Percentiles rank a stretch among this genome's conserved stretches.
Evolutionary conservation across 2,329 filamentous ascomycete genomes (phyloP).

Genomic region (Penicillium sp.): DNA sequence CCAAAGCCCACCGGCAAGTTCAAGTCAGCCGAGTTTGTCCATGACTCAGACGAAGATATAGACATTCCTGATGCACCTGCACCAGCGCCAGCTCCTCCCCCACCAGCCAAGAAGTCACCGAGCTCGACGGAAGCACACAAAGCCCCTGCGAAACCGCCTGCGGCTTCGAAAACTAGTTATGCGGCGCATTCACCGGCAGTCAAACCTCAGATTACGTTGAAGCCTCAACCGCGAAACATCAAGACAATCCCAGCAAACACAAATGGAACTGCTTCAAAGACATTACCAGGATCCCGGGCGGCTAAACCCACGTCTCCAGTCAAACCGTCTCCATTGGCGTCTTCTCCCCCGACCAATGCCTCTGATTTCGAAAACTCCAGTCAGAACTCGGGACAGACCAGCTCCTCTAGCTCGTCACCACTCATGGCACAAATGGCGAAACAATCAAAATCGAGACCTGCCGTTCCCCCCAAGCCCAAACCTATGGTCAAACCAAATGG

Average conservation of each 20-base stretch:
- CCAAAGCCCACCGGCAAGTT: constrained; percentile 43
- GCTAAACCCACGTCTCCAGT: constrained; percentile 50
- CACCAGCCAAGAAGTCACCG: constrained; percentile 10
- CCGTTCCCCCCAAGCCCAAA: constrained; percentile 2
- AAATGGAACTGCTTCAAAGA: constrained; percentile 34
- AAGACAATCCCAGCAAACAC: constrained; percentile 19
- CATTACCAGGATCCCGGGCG: constrained; percentile 33
- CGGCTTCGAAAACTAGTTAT: constrained; percentile 7
- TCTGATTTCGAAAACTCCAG: constrained; percentile 52
- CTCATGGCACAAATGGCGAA: constrained; percentile 37
- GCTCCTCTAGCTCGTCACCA: constrained; percentile 45
- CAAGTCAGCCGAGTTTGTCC: constrained; percentile 53
- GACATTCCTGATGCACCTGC: constrained; percentile 35
- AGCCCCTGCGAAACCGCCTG: constrained; percentile 4
- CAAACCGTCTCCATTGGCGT: constrained; percentile 60
- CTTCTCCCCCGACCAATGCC: constrained; percentile 58
- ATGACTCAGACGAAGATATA: constrained; percentile 50
- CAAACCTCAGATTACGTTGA: constrained; percentile 14
- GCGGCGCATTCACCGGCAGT: constrained; percentile 7
- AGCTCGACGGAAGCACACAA: constrained; percentile 15
- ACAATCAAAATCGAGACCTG: constrained; percentile 18
- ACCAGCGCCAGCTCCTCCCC: constrained; percentile 4
- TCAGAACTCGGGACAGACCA: constrained; percentile 38
- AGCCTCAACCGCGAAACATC: constrained; percentile 22
- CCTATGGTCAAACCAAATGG: constrained; percentile 23